phyloP scores from a whole-genome alignment of 305 asterid genomes.

The Nicotiana rustica region DNA sequence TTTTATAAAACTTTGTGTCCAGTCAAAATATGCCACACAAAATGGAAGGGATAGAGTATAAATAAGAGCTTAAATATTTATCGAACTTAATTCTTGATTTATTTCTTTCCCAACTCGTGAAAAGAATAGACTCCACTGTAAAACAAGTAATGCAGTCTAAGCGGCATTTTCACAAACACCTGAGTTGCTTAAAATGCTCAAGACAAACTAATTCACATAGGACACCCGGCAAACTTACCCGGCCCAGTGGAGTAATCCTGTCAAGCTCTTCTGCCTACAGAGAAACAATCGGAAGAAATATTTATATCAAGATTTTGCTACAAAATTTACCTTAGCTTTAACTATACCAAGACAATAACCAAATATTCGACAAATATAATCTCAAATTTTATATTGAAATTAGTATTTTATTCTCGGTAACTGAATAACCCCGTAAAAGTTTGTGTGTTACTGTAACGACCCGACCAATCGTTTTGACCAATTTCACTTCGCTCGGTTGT shows the following conservation, averaged over 20 bases:
- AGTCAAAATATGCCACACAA: background rate
- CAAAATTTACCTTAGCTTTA: too few relatives aligned
- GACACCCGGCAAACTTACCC: background rate
- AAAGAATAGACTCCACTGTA: background rate
- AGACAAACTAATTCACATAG: too few relatives aligned
- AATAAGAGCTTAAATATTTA: background rate
- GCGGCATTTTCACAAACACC: conserved; percentile 44
- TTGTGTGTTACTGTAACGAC: too few relatives aligned
- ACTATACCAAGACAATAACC: too few relatives aligned
- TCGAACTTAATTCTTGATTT: background rate
- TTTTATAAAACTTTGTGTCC: too few relatives aligned
- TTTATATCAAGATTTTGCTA: too few relatives aligned
- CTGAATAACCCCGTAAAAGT: too few relatives aligned
- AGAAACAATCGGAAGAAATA: background rate
- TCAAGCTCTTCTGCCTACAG: conserved; percentile 36
- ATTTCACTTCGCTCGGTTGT: too few relatives aligned
- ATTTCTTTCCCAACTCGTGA: background rate
- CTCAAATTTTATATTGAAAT: too few relatives aligned
- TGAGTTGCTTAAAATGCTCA: conserved; percentile 32
- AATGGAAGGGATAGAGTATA: background rate
- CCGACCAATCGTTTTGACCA: too few relatives aligned
- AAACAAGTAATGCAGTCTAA: conserved; percentile 6
- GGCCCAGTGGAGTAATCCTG: background rate
- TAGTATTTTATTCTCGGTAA: too few relatives aligned
- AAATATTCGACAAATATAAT: too few relatives aligned